phyloP scores from a whole-genome alignment of 139 green algal genomes.

The Chlamydomonas sphaeroides region DNA sequence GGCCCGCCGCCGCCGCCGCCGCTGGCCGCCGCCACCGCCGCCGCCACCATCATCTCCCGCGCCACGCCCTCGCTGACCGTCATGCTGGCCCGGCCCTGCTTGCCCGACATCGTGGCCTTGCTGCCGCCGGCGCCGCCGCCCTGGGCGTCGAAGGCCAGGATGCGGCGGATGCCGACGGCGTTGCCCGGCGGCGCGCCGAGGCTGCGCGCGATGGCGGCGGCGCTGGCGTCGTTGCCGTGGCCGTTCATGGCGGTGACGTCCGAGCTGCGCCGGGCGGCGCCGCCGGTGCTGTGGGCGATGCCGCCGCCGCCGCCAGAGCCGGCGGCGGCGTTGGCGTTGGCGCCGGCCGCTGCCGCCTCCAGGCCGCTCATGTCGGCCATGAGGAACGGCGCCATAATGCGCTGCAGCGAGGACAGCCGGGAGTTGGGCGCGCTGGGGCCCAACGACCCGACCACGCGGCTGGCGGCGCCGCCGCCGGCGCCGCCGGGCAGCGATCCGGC shows the following conservation, averaged over 20 bases:
- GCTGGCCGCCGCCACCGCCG: not conserved
- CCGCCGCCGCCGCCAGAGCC: not conserved
- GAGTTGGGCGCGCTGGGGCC: constrained; percentile 9
- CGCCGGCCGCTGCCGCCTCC: not conserved
- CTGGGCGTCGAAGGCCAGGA: constrained; percentile 13
- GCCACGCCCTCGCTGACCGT: constrained; percentile 5
- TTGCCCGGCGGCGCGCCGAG: not conserved
- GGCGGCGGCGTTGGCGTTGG: too few relatives aligned
- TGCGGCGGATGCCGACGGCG: constrained; percentile 2
- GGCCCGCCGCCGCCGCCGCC: not conserved
- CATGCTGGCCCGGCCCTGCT: not conserved
- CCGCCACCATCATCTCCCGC: constrained; percentile 36
- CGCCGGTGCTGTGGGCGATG: not conserved
- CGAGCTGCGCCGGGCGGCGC: not conserved
- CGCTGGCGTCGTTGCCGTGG: too few relatives aligned
- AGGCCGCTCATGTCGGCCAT: constrained; percentile 27
- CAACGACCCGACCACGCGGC: not conserved
- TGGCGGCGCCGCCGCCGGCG: not conserved
- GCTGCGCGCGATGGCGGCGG: too few relatives aligned
- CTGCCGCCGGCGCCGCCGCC: not conserved
- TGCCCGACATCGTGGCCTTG: not conserved
- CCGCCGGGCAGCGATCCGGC: not conserved
- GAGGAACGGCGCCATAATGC: constrained; percentile 35
- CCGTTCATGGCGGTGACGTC: not conserved
- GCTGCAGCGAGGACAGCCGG: constrained; percentile 32